phyloP scores from a whole-genome alignment of 1,139 yeast genomes.

The Pichia sp. region DNA sequence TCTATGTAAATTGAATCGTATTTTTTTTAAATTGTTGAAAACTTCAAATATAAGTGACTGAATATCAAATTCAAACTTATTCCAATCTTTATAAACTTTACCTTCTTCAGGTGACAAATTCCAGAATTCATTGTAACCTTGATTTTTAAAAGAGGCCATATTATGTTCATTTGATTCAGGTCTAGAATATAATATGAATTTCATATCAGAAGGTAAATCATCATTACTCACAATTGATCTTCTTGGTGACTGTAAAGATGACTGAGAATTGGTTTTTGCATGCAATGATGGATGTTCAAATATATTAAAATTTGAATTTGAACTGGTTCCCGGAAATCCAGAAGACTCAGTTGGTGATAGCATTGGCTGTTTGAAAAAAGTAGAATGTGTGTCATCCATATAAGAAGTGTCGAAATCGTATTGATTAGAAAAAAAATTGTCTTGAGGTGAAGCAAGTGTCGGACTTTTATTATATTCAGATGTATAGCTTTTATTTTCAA shows the following conservation, averaged over 20 bases:
- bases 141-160: conserved; percentile 20
- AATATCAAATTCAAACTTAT: conserved; percentile 22
- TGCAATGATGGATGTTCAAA: conserved; percentile 12
- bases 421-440: background rate
- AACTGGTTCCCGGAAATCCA: background rate
- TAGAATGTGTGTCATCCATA: background rate
- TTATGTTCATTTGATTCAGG: conserved; percentile 20
- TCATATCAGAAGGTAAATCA: conserved; percentile 19
- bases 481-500: conserved; percentile 7
- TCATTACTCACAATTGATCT: background rate
- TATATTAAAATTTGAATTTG: background rate
- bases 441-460: conserved; percentile 1
- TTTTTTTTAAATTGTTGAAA: conserved; percentile 16
- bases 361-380: conserved; percentile 13
- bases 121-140: conserved; percentile 26
- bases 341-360: conserved; percentile 6
- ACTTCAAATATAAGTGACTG: conserved; percentile 24
- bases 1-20: conserved; percentile 45
- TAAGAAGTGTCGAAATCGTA: conserved; percentile 1
- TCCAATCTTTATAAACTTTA: conserved; percentile 20
- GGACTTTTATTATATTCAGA: background rate
- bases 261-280: conserved; percentile 6
- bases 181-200: conserved; percentile 24
- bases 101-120: conserved; percentile 23
- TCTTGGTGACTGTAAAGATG: background rate